Percentiles rank a stretch among this genome's conserved stretches.
Evolutionary conservation across 371 early-diverging fungal species (phyloP).

Genomic region (Apophysomyces variabilis): DNA sequence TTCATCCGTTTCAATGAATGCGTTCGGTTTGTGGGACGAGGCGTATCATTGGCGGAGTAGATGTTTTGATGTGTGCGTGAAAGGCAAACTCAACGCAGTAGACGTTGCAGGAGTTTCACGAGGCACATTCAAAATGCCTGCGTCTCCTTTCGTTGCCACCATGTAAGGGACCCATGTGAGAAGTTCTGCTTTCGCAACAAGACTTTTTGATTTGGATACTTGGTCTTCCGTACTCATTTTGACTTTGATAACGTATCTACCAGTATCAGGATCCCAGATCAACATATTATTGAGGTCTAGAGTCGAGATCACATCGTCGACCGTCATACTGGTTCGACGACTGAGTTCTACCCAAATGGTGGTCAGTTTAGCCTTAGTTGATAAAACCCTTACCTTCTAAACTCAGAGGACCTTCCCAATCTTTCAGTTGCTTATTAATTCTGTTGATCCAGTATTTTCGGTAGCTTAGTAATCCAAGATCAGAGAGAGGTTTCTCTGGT

Average conservation of each 20-base stretch:
- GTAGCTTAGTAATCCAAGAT: conserved; percentile 95
- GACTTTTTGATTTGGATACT: not conserved
- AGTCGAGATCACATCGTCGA: conserved; percentile 77
- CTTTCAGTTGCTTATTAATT: conserved; percentile 39
- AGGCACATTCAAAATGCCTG: conserved; percentile 21
- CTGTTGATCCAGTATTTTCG: conserved; percentile 82
- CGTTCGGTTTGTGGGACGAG: not conserved
- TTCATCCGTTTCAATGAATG: not conserved
- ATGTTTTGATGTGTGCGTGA: not conserved
- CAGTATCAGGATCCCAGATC: conserved; percentile 8
- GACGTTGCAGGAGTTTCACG: conserved; percentile 15
- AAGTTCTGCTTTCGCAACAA: conserved; percentile 17
- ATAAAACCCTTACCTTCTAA: conserved; percentile 41
- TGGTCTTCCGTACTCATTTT: not conserved
- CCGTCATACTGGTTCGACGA: conserved; percentile 64
- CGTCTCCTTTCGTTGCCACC: conserved; percentile 11
- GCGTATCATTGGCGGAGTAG: not conserved
- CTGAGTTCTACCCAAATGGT: conserved; percentile 52
- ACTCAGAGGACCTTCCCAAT: conserved; percentile 39
- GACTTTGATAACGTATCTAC: not conserved
- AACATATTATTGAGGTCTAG: conserved; percentile 64
- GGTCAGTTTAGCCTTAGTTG: not conserved
- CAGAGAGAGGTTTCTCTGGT: conserved; percentile 99
- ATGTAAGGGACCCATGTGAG: conserved; percentile 26
- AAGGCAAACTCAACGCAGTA: not conserved